Percentiles rank a stretch among this genome's conserved stretches.
These are phyloP conservation scores for Cercospora sesami DNA, from an alignment of 2,329 filamentous ascomycete genomes.

Conservation along the genomic window DNA sequence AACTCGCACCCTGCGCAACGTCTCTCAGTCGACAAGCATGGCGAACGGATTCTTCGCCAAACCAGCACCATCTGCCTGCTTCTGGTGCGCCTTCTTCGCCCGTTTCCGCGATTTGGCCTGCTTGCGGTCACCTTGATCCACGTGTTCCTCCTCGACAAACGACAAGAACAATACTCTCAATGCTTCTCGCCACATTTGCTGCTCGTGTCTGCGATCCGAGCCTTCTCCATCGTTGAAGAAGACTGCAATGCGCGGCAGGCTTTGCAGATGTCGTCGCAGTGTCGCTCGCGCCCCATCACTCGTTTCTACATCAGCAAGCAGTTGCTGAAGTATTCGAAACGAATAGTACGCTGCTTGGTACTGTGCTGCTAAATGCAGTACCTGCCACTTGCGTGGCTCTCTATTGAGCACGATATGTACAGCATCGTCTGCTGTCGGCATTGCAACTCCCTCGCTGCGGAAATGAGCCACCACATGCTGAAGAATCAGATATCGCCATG, in stretches of 20 bases:
- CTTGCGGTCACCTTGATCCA: constrained; percentile 42
- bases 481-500: constrained; percentile 29
- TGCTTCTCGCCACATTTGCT: constrained; percentile 19
- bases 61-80: neutral
- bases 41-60: constrained; percentile 25
- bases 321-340: constrained; percentile 45
- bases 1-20: neutral
- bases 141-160: constrained; percentile 3
- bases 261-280: constrained; percentile 14
- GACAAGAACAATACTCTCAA: constrained; percentile 9
- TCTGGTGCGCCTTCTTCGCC: constrained; percentile 70
- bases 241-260: constrained; percentile 26
- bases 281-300: constrained; percentile 49
- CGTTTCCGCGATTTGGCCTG: constrained; percentile 58
- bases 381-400: constrained; percentile 40
- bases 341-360: constrained; percentile 48
- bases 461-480: constrained; percentile 24
- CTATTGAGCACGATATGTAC: constrained; percentile 34
- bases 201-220: constrained; percentile 10
- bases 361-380: constrained; percentile 44
- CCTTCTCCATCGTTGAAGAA: constrained; percentile 22
- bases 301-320: constrained; percentile 31
- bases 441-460: constrained; percentile 10
- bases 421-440: constrained; percentile 29
- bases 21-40: constrained; percentile 24